Conservation (phyloP, 2,329 filamentous ascomycete genomes). For the Apiospora phragmitis region DNA sequence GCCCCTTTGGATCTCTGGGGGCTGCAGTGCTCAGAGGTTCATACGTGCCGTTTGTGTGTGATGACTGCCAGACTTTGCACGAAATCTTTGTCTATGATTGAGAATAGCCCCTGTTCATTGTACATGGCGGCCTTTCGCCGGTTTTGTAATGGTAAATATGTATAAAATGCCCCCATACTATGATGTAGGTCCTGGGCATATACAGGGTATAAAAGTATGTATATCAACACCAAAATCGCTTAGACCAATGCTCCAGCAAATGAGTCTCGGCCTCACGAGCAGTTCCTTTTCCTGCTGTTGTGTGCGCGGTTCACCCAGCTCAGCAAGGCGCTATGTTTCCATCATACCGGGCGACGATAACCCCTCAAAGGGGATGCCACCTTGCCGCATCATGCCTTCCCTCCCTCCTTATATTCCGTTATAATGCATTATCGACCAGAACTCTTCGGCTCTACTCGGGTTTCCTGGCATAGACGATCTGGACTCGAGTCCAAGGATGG, state of each 20-base stretch:
- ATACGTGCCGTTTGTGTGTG: too few species aligned
- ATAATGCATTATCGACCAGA: background rate
- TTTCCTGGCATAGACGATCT: conserved; percentile 10
- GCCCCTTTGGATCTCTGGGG: too few species aligned
- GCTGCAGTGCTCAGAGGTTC: too few species aligned
- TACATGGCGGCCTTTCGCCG: background rate
- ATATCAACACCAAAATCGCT: background rate
- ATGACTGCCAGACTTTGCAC: background rate
- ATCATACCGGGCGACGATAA: background rate
- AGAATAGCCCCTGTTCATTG: background rate
- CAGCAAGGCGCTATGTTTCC: too few species aligned
- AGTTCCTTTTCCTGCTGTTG: background rate
- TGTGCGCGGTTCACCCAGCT: too few species aligned
- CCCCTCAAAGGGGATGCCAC: background rate
- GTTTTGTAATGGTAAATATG: background rate
- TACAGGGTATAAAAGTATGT: background rate
- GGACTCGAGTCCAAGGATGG: conserved; percentile 1
- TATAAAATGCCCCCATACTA: background rate
- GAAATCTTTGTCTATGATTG: background rate
- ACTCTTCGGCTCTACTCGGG: background rate
- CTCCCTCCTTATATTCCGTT: background rate
- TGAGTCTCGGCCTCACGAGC: background rate
- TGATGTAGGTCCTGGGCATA: background rate
- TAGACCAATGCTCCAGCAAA: background rate
- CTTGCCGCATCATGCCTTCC: background rate